Percentiles rank a stretch among this genome's conserved stretches.
phyloP scores from a whole-genome alignment of 2,329 filamentous ascomycete species.

The Diaporthe ilicicola region DNA sequence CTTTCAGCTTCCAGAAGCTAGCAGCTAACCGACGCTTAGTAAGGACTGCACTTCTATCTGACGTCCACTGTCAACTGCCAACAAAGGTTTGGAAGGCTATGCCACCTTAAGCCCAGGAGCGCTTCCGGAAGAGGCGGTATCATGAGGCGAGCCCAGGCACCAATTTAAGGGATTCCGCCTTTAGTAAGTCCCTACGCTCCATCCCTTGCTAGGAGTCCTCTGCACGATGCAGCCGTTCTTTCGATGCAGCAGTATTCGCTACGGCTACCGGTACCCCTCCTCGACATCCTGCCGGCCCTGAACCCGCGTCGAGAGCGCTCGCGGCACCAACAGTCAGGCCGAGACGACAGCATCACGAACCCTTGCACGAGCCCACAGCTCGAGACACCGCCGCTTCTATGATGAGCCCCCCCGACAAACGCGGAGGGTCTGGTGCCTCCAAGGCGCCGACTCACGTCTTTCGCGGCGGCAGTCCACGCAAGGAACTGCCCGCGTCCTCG shows the following conservation, averaged over 20 bases:
- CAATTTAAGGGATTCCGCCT: not conserved
- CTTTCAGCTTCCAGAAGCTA: no score
- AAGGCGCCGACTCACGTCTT: constrained; percentile 24
- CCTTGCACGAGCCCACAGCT: not conserved
- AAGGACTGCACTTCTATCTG: not conserved
- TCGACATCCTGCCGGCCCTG: constrained; percentile 20
- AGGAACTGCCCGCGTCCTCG: constrained; percentile 1
- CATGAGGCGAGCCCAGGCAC: constrained; percentile 18
- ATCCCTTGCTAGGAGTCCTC: not conserved
- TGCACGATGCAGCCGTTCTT: constrained; percentile 16
- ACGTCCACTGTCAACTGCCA: constrained; percentile 5
- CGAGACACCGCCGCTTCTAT: not conserved
- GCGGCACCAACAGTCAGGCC: not conserved
- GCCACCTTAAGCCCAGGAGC: constrained; percentile 6
- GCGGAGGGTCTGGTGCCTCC: constrained; percentile 22
- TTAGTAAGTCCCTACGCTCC: not conserved
- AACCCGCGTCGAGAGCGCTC: not conserved
- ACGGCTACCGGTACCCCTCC: not conserved
- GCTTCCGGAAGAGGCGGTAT: not conserved
- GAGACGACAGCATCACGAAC: not conserved
- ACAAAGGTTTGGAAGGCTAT: not conserved
- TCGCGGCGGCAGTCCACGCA: constrained; percentile 24
- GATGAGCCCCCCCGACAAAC: constrained; percentile 33
- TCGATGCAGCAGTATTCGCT: constrained; percentile 5
- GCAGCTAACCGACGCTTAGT: constrained; percentile 23